Percentiles rank a stretch among this genome's conserved stretches.
These are phyloP conservation scores for Dactylonectria estremocensis DNA, from an alignment of 2,329 filamentous ascomycete species.

Conservation along the genomic window DNA sequence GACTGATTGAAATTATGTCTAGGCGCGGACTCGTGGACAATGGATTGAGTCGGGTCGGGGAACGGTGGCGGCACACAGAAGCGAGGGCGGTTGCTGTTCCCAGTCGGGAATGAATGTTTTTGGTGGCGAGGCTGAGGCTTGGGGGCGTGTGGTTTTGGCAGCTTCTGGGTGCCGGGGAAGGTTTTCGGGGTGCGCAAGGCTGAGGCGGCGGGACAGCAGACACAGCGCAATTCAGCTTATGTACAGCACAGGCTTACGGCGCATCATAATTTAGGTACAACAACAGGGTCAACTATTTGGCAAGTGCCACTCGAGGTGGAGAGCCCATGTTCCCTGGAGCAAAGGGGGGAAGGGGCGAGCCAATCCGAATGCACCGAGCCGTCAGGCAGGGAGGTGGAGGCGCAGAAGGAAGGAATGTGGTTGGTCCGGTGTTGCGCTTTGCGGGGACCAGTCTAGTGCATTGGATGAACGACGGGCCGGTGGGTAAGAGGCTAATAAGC, in stretches of 20 bases:
- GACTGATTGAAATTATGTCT: not conserved
- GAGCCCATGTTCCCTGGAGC: not conserved
- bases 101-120: conserved; percentile 1
- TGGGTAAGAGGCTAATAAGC: not conserved
- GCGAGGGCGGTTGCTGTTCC: not conserved
- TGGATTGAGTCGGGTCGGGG: not conserved
- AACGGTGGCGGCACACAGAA: conserved; percentile 7
- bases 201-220: conserved; percentile 28
- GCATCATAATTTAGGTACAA: too few species aligned
- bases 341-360: not conserved
- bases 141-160: conserved; percentile 10
- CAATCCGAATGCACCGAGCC: conserved; percentile 1
- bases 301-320: conserved; percentile 1
- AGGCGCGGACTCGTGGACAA: not conserved
- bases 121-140: conserved; percentile 47
- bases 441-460: not conserved
- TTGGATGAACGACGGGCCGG: too few species aligned
- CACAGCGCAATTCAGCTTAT: too few species aligned
- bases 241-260: not conserved
- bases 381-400: not conserved
- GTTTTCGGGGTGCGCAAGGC: conserved; percentile 41
- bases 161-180: conserved; percentile 26
- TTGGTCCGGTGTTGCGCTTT: not conserved
- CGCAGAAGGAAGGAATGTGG: not conserved
- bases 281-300: not conserved